phyloP scores from a whole-genome alignment of 2,329 filamentous ascomycete genomes.

The Alternaria viburni region DNA sequence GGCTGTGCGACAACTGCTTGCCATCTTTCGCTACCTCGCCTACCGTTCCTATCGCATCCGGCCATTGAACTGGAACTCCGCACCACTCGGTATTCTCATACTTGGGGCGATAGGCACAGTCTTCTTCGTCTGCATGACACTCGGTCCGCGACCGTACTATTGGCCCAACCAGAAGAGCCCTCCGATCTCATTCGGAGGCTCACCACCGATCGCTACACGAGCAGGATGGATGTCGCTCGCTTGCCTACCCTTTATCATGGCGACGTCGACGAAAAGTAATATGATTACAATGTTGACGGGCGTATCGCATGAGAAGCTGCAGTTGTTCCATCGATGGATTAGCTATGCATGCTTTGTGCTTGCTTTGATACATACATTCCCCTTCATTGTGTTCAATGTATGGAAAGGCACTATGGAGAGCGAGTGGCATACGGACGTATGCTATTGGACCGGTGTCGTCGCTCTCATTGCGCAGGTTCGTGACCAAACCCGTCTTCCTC shows the following conservation, averaged over 20 bases:
- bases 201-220: constrained; percentile 38
- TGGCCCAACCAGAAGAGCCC: constrained; percentile 16
- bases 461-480: constrained; percentile 50
- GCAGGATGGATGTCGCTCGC: constrained; percentile 40
- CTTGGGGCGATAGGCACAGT: constrained; percentile 27
- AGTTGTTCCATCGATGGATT: constrained; percentile 45
- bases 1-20: constrained; percentile 15
- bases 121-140: constrained; percentile 39
- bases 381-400: constrained; percentile 63
- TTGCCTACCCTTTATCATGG: constrained; percentile 39
- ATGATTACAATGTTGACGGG: constrained; percentile 62
- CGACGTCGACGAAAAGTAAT: constrained; percentile 62
- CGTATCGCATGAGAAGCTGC: constrained; percentile 63
- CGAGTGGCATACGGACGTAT: constrained; percentile 46
- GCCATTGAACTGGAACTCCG: constrained; percentile 33
- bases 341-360: constrained; percentile 60
- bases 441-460: constrained; percentile 64
- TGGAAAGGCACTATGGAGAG: constrained; percentile 56
- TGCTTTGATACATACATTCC: constrained; percentile 65
- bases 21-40: constrained; percentile 32
- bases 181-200: constrained; percentile 20
- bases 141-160: constrained; percentile 29
- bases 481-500: not conserved
- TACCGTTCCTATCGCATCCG: constrained; percentile 36
- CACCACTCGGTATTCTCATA: constrained; percentile 33